These are phyloP conservation scores for Pythium phragmiticola DNA, from an alignment of 352 stramenopile genomes.

Conservation along the genomic window DNA sequence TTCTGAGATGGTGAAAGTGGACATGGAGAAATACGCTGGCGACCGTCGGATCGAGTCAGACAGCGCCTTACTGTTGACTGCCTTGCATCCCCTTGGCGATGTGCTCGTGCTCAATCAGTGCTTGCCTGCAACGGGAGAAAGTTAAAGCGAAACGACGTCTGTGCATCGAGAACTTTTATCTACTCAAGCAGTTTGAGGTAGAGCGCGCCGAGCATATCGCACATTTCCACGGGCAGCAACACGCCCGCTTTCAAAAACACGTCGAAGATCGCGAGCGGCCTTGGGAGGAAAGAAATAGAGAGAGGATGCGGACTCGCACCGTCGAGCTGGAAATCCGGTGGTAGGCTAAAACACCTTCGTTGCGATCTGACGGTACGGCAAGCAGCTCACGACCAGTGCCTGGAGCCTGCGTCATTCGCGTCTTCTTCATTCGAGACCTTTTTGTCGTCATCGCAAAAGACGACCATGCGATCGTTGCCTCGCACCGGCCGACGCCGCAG, in stretches of 20 bases:
- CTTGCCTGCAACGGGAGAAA: too few species aligned
- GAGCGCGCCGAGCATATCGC: slow-evolving; percentile 73
- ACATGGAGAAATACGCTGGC: background rate
- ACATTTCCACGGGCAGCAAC: slow-evolving; percentile 65
- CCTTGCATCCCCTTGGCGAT: background rate
- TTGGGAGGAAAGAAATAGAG: slow-evolving; percentile 8
- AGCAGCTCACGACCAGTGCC: slow-evolving; percentile 67
- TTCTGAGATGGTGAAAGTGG: background rate
- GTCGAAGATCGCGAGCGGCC: slow-evolving; percentile 48
- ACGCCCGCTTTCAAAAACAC: slow-evolving; percentile 74
- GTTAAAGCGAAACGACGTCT: too few species aligned
- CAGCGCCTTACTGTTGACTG: background rate
- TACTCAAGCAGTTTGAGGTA: slow-evolving; percentile 65
- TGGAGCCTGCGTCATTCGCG: slow-evolving; percentile 43
- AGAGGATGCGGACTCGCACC: background rate
- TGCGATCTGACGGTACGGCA: slow-evolving; percentile 63
- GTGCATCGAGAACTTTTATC: too few species aligned
- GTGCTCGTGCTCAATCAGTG: background rate
- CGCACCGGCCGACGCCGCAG: slow-evolving; percentile 43
- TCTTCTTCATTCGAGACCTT: slow-evolving; percentile 37
- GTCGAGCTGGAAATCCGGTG: slow-evolving; percentile 33
- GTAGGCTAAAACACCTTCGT: slow-evolving; percentile 54
- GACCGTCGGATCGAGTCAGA: background rate
- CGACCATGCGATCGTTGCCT: slow-evolving; percentile 34
- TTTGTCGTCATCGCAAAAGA: slow-evolving; percentile 3